Evolutionary conservation across 2,329 filamentous ascomycete genomes (phyloP).

Genomic region (Scedosporium minutisporum): DNA sequence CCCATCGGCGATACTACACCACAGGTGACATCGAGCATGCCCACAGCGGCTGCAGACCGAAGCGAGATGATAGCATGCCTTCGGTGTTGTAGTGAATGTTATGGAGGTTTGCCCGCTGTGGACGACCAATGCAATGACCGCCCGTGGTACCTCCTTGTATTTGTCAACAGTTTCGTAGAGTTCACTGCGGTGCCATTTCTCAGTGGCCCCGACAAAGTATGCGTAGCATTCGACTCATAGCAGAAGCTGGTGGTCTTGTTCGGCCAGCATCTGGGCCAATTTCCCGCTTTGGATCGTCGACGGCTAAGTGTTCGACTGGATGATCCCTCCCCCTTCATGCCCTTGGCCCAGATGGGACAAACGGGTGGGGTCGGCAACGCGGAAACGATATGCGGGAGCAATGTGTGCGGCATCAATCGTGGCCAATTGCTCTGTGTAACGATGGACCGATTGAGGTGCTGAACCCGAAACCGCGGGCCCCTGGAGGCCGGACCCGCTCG

Average conservation of each 20-base stretch:
- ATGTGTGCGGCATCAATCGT: too few species aligned
- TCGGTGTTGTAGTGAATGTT: not conserved
- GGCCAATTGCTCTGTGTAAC: too few species aligned
- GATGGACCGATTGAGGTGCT: too few species aligned
- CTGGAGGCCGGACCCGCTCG: too few species aligned
- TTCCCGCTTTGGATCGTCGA: too few species aligned
- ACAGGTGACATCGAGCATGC: conserved; percentile 9
- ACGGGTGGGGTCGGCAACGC: too few species aligned
- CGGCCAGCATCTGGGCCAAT: too few species aligned
- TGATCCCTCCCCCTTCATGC: conserved; percentile 2
- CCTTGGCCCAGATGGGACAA: too few species aligned
- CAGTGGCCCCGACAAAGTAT: not conserved
- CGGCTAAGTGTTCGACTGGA: not conserved
- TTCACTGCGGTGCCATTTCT: not conserved
- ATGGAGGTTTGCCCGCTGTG: not conserved
- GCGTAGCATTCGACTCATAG: conserved; percentile 5
- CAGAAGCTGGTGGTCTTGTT: conserved; percentile 13
- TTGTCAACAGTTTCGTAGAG: not conserved
- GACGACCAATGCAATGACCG: not conserved
- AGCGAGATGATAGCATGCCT: not conserved
- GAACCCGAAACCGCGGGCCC: too few species aligned
- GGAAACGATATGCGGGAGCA: too few species aligned
- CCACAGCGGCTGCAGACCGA: not conserved
- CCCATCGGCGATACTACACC: conserved; percentile 18
- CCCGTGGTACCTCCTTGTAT: not conserved